Conservation (phyloP, 1,284 basidiomycete species). For the Rhizoctonia solani region DNA sequence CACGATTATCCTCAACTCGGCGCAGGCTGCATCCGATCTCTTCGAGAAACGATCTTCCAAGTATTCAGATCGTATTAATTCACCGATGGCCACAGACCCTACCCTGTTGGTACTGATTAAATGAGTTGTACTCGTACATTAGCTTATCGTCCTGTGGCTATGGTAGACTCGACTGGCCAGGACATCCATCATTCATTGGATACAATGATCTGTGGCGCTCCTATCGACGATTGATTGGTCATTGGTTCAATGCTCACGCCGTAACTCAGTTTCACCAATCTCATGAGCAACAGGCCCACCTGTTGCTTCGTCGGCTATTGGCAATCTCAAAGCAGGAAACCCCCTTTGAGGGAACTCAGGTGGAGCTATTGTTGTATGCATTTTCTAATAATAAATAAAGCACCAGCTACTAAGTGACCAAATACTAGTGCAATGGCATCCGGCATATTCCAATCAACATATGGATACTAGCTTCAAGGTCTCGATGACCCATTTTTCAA, state of each 20-base stretch:
- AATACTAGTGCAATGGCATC: neutral
- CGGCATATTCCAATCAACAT: conserved; percentile 2
- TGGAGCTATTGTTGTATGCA: neutral
- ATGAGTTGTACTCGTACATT: too few species aligned
- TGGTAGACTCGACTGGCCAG: neutral
- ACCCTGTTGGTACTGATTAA: too few species aligned
- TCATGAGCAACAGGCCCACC: neutral
- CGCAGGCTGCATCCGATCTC: too few species aligned
- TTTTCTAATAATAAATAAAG: too few species aligned
- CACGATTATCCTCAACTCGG: too few species aligned
- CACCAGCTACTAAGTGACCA: neutral
- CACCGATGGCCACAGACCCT: too few species aligned
- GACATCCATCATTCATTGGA: neutral
- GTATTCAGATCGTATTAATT: too few species aligned
- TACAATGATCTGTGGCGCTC: conserved; percentile 10
- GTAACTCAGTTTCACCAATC: neutral
- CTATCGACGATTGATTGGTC: conserved; percentile 10
- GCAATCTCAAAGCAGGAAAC: too few species aligned
- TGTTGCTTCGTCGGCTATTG: neutral
- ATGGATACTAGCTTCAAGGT: neutral
- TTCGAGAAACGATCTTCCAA: too few species aligned
- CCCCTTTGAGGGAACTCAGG: neutral
- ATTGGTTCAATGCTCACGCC: conserved; percentile 8
- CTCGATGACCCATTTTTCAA: neutral
- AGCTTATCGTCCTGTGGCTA: too few species aligned